Conservation (phyloP, 768 basidiomycete genomes). For the Auriscalpium orientale region DNA sequence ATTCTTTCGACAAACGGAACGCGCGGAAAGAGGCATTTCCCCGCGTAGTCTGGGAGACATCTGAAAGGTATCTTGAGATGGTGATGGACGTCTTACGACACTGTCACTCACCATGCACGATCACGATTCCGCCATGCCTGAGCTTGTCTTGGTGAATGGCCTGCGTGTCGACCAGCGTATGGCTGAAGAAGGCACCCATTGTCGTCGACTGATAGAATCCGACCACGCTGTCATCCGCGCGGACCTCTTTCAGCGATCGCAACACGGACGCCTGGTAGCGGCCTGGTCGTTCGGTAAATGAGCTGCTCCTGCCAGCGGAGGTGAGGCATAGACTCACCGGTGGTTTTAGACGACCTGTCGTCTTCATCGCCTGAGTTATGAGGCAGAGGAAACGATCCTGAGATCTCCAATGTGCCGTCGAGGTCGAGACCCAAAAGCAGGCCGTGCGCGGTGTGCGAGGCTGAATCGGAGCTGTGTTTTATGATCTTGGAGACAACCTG, state of each 20-base stretch:
- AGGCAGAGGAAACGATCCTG: conserved; percentile 83
- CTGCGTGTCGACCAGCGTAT: conserved; percentile 73
- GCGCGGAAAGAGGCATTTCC: conserved; percentile 88
- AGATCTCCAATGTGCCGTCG: conserved; percentile 84
- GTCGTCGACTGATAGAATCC: conserved; percentile 92
- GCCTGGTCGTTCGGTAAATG: conserved; percentile 29
- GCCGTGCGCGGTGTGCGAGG: conserved; percentile 70
- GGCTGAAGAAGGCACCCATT: conserved; percentile 80
- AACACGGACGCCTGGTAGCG: conserved; percentile 84
- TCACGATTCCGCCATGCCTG: conserved; percentile 76
- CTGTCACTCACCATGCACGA: conserved; percentile 64
- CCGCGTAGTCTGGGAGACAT: conserved; percentile 68
- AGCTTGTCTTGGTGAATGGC: conserved; percentile 81
- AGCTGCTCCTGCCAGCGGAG: not conserved
- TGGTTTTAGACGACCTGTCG: conserved; percentile 70
- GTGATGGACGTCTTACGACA: no score
- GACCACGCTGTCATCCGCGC: conserved; percentile 84
- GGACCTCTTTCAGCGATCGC: conserved; percentile 82
- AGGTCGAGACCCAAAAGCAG: conserved; percentile 87
- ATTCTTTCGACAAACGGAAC: conserved; percentile 73
- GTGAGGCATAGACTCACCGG: conserved; percentile 41
- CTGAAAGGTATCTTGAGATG: conserved; percentile 28
- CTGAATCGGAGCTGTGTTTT: conserved; percentile 81
- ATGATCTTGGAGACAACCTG: conserved; percentile 91
- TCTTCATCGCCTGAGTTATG: conserved; percentile 69